Conservation (phyloP, 2,329 filamentous ascomycete genomes). For the Botryotinia convoluta region DNA sequence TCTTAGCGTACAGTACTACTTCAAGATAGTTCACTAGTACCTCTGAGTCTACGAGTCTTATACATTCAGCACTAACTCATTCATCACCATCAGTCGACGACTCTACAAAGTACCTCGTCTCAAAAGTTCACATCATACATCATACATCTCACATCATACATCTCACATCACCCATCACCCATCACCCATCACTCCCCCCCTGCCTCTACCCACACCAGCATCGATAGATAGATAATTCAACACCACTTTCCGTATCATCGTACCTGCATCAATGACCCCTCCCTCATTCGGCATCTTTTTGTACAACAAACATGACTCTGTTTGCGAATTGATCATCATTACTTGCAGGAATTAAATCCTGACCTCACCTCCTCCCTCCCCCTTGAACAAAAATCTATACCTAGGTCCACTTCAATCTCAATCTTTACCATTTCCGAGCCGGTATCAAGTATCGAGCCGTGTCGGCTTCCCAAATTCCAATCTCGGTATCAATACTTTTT, state of each 20-base stretch:
- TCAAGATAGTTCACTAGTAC: too few relatives aligned
- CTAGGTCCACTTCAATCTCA: background rate
- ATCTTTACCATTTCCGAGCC: background rate
- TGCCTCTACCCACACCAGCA: background rate
- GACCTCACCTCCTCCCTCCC: background rate
- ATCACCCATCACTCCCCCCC: too few relatives aligned
- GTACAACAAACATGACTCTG: background rate
- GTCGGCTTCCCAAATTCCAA: background rate
- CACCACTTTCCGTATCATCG: background rate
- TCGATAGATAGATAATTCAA: background rate
- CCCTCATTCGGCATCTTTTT: background rate
- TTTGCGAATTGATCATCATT: constrained; percentile 1
- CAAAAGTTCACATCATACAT: too few relatives aligned
- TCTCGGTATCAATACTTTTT: background rate
- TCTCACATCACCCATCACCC: too few relatives aligned
- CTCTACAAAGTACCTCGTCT: background rate
- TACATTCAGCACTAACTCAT: background rate
- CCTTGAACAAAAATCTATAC: background rate
- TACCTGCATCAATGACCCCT: constrained; percentile 14
- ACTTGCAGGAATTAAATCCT: background rate
- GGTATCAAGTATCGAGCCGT: background rate
- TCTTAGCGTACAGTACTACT: too few relatives aligned
- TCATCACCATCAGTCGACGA: background rate
- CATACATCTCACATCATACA: too few relatives aligned
- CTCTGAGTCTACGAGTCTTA: too few relatives aligned